Percentiles rank a stretch among this genome's conserved stretches.
Conservation (phyloP, 371 early-diverging fungal species). For the Syncephalis plumigaleata region DNA sequence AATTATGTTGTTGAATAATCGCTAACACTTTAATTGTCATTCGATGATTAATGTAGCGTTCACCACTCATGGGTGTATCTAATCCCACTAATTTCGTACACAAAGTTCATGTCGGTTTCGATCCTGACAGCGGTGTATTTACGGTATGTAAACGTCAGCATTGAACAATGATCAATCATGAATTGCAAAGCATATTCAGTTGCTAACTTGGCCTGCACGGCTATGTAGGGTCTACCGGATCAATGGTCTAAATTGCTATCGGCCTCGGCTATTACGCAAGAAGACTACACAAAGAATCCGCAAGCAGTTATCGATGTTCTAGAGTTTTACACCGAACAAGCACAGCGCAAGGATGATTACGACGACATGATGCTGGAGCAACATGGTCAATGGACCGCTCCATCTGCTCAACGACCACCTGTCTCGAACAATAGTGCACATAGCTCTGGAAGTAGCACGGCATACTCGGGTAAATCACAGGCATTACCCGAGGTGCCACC, state of each 20-base stretch:
- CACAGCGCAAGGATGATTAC: conserved; percentile 29
- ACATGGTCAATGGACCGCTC: conserved; percentile 9
- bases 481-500: too few relatives aligned
- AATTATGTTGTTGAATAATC: not conserved
- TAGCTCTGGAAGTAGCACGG: not conserved
- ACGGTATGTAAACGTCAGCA: conserved; percentile 33
- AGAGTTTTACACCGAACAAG: conserved; percentile 86
- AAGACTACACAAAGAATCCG: conserved; percentile 90
- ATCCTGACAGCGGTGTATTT: conserved; percentile 81
- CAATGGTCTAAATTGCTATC: conserved; percentile 84
- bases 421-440: not conserved
- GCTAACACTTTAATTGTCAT: not conserved
- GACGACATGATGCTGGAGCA: conserved; percentile 16
- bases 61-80: conserved; percentile 74
- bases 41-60: conserved; percentile 26
- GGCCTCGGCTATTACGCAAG: conserved; percentile 80
- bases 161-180: not conserved
- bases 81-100: conserved; percentile 90
- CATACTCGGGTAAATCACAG: too few relatives aligned
- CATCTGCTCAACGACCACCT: conserved; percentile 2
- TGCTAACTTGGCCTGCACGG: not conserved
- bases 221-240: conserved; percentile 69
- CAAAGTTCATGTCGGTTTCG: conserved; percentile 93
- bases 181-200: not conserved
- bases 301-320: conserved; percentile 94